These are phyloP conservation scores for Hortiboletus flavorubellus DNA, from an alignment of 768 basidiomycete species.

Conservation along the genomic window DNA sequence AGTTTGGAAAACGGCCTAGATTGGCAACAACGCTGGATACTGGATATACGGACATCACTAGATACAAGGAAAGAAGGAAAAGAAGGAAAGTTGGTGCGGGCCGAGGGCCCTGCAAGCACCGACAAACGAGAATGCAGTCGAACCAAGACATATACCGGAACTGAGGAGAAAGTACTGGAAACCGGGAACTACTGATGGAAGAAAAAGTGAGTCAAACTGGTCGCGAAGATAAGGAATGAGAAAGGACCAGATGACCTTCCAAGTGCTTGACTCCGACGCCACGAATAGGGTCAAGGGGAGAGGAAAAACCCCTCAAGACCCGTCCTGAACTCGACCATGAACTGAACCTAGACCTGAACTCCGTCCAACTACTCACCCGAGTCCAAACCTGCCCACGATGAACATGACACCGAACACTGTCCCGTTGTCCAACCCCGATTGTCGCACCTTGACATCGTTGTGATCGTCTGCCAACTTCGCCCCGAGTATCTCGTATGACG, in stretches of 20 bases:
- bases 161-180: not conserved
- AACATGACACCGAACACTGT: not conserved
- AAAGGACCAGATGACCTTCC: conserved; percentile 3
- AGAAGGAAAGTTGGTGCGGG: not conserved
- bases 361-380: not conserved
- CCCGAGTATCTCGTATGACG: no score
- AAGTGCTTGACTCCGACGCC: not conserved
- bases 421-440: not conserved
- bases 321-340: not conserved
- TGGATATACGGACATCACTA: not conserved
- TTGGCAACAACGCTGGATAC: not conserved
- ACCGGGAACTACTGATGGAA: no score
- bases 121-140: not conserved
- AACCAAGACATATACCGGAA: not conserved
- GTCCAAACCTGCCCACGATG: not conserved
- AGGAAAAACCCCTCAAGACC: not conserved
- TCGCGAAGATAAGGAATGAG: not conserved
- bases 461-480: not conserved
- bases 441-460: not conserved
- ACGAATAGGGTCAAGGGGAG: not conserved
- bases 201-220: not conserved
- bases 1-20: not conserved
- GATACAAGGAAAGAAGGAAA: not conserved
- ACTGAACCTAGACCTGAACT: not conserved
- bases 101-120: not conserved